Percentiles rank a stretch among this genome's conserved stretches.
Evolutionary conservation across 2,329 filamentous ascomycete species (phyloP).

Genomic region (Aspergillus sp.): DNA sequence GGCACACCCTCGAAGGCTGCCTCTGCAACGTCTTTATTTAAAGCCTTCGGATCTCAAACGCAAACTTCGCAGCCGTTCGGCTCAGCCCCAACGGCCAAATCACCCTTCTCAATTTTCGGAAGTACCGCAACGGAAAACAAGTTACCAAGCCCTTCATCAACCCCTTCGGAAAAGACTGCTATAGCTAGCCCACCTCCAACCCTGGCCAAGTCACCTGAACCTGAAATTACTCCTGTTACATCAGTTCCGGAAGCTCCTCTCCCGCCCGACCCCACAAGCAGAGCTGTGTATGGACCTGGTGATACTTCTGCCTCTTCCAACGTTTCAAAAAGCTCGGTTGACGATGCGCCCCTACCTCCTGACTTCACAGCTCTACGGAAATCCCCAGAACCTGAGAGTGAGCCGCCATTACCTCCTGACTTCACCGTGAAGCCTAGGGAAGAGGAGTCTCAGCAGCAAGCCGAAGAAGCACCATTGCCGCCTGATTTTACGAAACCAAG

Average conservation of each 20-base stretch:
- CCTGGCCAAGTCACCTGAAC: slow-evolving; percentile 36
- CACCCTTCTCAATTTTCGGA: slow-evolving; percentile 38
- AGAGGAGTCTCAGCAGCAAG: background rate
- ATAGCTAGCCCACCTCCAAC: slow-evolving; percentile 37
- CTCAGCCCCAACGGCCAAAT: slow-evolving; percentile 33
- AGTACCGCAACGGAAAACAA: slow-evolving; percentile 29
- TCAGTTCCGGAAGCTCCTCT: slow-evolving; percentile 39
- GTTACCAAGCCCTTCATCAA: slow-evolving; percentile 35
- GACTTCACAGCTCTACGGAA: slow-evolving; percentile 33
- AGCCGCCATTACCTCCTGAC: slow-evolving; percentile 31
- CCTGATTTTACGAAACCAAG: slow-evolving; percentile 34
- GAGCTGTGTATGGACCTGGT: slow-evolving; percentile 49
- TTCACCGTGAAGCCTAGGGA: slow-evolving; percentile 20
- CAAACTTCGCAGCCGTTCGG: slow-evolving; percentile 31
- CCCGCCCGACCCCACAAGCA: slow-evolving; percentile 54
- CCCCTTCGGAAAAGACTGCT: slow-evolving; percentile 39
- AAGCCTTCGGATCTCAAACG: slow-evolving; percentile 35
- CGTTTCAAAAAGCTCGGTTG: slow-evolving; percentile 45
- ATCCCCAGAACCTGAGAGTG: slow-evolving; percentile 21
- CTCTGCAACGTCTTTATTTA: slow-evolving; percentile 30
- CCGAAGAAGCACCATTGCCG: slow-evolving; percentile 30
- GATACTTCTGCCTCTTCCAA: slow-evolving; percentile 55
- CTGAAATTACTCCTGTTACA: slow-evolving; percentile 36
- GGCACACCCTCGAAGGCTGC: slow-evolving; percentile 31
- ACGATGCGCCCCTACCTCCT: slow-evolving; percentile 46